These are phyloP conservation scores for Melampsora occidentalis DNA, from an alignment of 1,284 basidiomycete species.

Conservation along the genomic window DNA sequence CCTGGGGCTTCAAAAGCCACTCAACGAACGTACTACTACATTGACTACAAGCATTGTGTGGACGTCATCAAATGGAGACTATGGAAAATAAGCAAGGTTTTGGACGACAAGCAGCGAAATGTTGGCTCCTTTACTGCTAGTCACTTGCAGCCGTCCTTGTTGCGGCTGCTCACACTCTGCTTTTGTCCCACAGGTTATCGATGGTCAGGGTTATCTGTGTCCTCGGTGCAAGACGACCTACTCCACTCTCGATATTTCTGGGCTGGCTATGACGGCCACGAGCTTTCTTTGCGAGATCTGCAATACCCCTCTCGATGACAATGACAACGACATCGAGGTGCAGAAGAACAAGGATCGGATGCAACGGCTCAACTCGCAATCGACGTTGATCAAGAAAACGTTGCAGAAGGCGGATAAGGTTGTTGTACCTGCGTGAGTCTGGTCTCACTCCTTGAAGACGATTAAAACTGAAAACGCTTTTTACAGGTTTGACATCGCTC, in stretches of 20 bases:
- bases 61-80: slow-evolving; percentile 97
- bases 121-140: slow-evolving; percentile 16
- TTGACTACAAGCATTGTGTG: slow-evolving; percentile 91
- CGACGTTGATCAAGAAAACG: slow-evolving; percentile 78
- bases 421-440: slow-evolving; percentile 63
- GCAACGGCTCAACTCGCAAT: slow-evolving; percentile 90
- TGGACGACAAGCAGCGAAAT: slow-evolving; percentile 81
- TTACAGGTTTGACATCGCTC: slow-evolving; percentile 38
- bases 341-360: slow-evolving; percentile 84
- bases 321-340: slow-evolving; percentile 82
- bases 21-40: slow-evolving; percentile 84
- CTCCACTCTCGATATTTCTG: slow-evolving; percentile 79
- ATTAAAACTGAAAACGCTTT: not conserved
- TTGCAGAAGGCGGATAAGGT: slow-evolving; percentile 85
- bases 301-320: slow-evolving; percentile 73
- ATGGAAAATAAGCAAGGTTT: slow-evolving; percentile 84
- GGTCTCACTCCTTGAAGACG: not conserved
- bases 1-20: slow-evolving; percentile 39
- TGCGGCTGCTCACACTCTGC: not conserved
- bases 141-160: slow-evolving; percentile 1
- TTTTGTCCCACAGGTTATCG: slow-evolving; percentile 63
- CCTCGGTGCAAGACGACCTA: slow-evolving; percentile 81
- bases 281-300: slow-evolving; percentile 70
- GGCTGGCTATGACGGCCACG: slow-evolving; percentile 62
- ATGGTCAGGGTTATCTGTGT: slow-evolving; percentile 93